phyloP scores from a whole-genome alignment of 352 stramenopile species.

The Phytophthora nicotianae region DNA sequence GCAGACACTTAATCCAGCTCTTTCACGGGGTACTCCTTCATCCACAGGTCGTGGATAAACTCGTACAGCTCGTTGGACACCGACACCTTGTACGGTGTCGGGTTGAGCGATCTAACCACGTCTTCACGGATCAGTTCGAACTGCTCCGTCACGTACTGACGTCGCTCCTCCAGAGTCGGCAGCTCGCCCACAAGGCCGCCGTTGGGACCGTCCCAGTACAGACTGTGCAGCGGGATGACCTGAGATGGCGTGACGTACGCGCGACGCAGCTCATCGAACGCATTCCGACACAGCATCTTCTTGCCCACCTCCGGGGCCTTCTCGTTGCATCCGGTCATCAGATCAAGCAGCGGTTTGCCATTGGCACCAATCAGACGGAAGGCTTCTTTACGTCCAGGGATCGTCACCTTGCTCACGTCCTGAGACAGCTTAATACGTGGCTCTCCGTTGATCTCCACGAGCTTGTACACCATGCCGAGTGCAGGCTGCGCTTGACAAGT shows the following conservation, averaged over 20 bases:
- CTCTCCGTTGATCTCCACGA: slow-evolving; percentile 96
- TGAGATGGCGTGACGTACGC: slow-evolving; percentile 92
- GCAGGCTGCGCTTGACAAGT: slow-evolving; percentile 99
- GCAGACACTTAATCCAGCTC: slow-evolving; percentile 67
- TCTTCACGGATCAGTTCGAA: slow-evolving; percentile 94
- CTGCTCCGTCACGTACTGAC: slow-evolving; percentile 90
- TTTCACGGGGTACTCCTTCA: slow-evolving; percentile 87
- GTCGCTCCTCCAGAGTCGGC: slow-evolving; percentile 78
- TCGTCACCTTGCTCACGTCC: slow-evolving; percentile 96
- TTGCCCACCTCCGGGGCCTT: slow-evolving; percentile 78
- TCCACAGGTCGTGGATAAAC: slow-evolving; percentile 98
- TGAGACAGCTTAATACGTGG: slow-evolving; percentile 98
- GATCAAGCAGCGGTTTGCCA: slow-evolving; percentile 87
- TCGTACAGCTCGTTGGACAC: slow-evolving; percentile 87
- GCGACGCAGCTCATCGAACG: slow-evolving; percentile 95
- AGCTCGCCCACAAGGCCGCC: slow-evolving; percentile 69
- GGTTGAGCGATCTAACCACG: slow-evolving; percentile 95
- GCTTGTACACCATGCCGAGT: slow-evolving; percentile 99
- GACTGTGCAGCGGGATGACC: slow-evolving; percentile 89
- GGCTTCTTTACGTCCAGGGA: slow-evolving; percentile 89
- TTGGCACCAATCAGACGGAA: slow-evolving; percentile 92
- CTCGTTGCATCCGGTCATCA: slow-evolving; percentile 91
- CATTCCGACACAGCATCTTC: slow-evolving; percentile 94
- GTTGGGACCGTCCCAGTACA: slow-evolving; percentile 92
- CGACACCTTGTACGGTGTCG: slow-evolving; percentile 95